phyloP scores from a whole-genome alignment of 2,329 filamentous ascomycete species.

The Lachnellula cervina region DNA sequence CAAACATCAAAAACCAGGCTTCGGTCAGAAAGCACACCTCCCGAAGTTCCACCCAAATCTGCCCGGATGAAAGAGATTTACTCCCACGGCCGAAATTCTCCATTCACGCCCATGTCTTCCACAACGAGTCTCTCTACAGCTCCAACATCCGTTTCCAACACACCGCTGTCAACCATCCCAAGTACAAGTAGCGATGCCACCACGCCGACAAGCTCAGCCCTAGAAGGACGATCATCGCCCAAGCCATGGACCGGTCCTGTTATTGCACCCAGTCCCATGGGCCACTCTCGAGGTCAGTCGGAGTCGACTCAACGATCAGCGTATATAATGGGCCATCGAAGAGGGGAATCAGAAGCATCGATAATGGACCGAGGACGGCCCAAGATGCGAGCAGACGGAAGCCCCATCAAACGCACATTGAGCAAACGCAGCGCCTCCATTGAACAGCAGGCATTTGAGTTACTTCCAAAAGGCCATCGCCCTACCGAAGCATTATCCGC shows the following conservation, averaged over 20 bases:
- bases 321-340: conserved; percentile 38
- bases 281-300: conserved; percentile 23
- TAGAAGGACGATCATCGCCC: conserved; percentile 16
- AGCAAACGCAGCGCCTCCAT: conserved; percentile 21
- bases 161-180: conserved; percentile 13
- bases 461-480: conserved; percentile 54
- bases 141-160: conserved; percentile 19
- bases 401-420: conserved; percentile 31
- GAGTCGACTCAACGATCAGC: conserved; percentile 21
- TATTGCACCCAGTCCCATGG: conserved; percentile 4
- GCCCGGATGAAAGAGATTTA: conserved; percentile 43
- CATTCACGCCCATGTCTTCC: conserved; percentile 41
- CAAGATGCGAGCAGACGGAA: conserved; percentile 46
- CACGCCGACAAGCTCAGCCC: background rate
- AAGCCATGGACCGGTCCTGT: conserved; percentile 19
- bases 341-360: conserved; percentile 53
- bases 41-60: conserved; percentile 38
- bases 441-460: conserved; percentile 55
- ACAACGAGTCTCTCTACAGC: conserved; percentile 22
- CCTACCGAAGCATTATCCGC: conserved; percentile 47
- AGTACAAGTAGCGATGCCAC: background rate
- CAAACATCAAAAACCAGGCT: conserved; percentile 35
- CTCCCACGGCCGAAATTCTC: conserved; percentile 37
- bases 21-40: conserved; percentile 41
- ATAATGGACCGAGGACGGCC: conserved; percentile 60